Evolutionary conservation across 768 basidiomycete species (phyloP).

Genomic region (Mycena galopus): DNA sequence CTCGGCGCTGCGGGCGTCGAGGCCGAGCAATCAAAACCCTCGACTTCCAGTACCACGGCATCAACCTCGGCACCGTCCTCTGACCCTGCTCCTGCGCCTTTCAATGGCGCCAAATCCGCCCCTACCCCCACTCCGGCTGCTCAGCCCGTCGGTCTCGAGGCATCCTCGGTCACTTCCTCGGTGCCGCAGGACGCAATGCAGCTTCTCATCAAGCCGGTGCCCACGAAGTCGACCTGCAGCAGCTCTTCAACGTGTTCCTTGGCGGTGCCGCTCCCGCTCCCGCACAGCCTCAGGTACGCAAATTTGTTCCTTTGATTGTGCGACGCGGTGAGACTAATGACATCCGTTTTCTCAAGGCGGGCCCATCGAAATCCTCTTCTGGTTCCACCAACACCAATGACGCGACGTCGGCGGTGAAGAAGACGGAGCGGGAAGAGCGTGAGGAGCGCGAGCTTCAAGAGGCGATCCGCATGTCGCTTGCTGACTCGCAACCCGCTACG

Average conservation of each 20-base stretch:
- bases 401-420: slow-evolving; percentile 1
- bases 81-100: neutral
- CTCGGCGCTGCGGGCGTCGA: slow-evolving; percentile 25
- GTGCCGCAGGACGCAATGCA: neutral
- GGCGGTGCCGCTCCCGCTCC: neutral
- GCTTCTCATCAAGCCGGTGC: neutral
- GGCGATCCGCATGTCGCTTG: neutral
- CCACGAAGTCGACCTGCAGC: slow-evolving; percentile 8
- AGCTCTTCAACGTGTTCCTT: slow-evolving; percentile 31
- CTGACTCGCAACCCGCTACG: neutral
- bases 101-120: neutral
- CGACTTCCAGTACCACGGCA: neutral
- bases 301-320: neutral
- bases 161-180: slow-evolving; percentile 16
- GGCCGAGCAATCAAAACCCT: slow-evolving; percentile 10
- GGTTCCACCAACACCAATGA: neutral
- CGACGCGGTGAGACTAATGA: neutral
- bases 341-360: neutral
- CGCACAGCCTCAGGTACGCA: slow-evolving; percentile 5
- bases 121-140: slow-evolving; percentile 7
- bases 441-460: slow-evolving; percentile 57
- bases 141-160: neutral
- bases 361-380: neutral
- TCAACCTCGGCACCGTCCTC: neutral
- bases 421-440: slow-evolving; percentile 27